A percentile compares a stretch with the other conserved stretches of the same genome.
Conservation (phyloP, 179 eudicot species). For the Beta macrorhiza region DNA sequence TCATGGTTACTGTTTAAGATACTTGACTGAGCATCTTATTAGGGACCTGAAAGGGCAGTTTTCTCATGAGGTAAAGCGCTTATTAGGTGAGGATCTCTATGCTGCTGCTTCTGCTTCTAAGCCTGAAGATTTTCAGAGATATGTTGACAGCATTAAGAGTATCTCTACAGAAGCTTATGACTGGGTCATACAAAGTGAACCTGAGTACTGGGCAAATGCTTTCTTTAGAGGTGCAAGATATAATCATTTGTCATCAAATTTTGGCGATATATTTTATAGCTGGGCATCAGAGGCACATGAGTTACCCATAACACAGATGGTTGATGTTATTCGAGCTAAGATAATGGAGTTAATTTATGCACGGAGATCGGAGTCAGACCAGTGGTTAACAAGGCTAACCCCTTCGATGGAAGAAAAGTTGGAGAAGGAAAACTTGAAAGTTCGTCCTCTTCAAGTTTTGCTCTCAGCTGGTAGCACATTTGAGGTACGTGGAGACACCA, state of each 20-base stretch:
- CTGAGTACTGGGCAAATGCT: conserved; percentile 81
- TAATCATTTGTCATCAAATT: conserved; percentile 73
- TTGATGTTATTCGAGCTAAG: conserved; percentile 74
- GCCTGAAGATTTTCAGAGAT: conserved; percentile 56
- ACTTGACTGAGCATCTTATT: conserved; percentile 70
- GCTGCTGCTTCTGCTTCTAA: conserved; percentile 71
- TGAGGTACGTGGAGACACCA: conserved; percentile 79
- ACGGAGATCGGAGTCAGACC: conserved; percentile 50
- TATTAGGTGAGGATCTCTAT: conserved; percentile 70
- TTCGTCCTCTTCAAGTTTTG: conserved; percentile 54
- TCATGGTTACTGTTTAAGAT: conserved; percentile 72
- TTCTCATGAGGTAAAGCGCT: conserved; percentile 82
- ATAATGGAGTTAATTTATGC: conserved; percentile 62
- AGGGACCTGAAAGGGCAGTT: conserved; percentile 69
- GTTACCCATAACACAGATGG: conserved; percentile 90
- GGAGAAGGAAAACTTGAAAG: conserved; percentile 59
- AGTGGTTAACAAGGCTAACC: conserved; percentile 71
- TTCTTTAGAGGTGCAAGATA: conserved; percentile 78
- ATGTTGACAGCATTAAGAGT: conserved; percentile 58
- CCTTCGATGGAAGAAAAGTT: conserved; percentile 80
- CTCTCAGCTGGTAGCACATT: conserved; percentile 50
- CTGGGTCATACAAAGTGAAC: conserved; percentile 77
- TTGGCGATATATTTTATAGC: conserved; percentile 71
- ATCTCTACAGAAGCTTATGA: conserved; percentile 79
- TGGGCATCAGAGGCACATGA: conserved; percentile 95